Percentiles rank a stretch among this genome's conserved stretches.
Conservation (phyloP, 2,329 filamentous ascomycete species). For the Chrysoporthe puriensis region DNA sequence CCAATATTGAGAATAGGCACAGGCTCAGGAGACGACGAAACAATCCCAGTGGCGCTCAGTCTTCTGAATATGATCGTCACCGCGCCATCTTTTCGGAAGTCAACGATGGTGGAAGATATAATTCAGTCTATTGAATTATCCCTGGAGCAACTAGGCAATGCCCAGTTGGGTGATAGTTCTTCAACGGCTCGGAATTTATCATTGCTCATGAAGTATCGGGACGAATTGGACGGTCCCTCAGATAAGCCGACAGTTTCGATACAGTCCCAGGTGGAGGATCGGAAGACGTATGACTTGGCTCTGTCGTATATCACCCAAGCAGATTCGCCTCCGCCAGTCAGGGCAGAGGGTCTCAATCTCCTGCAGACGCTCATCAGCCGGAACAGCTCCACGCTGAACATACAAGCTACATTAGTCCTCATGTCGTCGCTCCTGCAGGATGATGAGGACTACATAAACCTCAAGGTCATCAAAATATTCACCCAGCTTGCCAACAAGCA, state of each 20-base stretch:
- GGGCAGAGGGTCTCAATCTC: conserved; percentile 66
- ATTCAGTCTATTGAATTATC: conserved; percentile 53
- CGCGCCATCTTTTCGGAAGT: conserved; percentile 57
- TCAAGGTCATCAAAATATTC: conserved; percentile 68
- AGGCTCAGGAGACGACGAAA: conserved; percentile 49
- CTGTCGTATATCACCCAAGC: conserved; percentile 64
- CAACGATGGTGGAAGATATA: conserved; percentile 46
- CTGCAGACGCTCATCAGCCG: conserved; percentile 60
- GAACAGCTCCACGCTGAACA: conserved; percentile 63
- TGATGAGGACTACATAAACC: conserved; percentile 72
- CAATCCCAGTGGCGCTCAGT: conserved; percentile 59
- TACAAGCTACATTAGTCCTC: conserved; percentile 66
- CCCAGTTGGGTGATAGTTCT: conserved; percentile 47
- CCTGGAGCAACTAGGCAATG: conserved; percentile 48
- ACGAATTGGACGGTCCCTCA: conserved; percentile 53
- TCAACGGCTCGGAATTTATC: conserved; percentile 60
- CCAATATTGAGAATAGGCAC: conserved; percentile 57
- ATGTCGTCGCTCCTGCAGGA: conserved; percentile 68
- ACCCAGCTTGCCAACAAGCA: conserved; percentile 64
- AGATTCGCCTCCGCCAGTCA: conserved; percentile 68
- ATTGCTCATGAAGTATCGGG: conserved; percentile 59
- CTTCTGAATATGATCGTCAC: conserved; percentile 64
- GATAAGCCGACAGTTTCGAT: conserved; percentile 45
- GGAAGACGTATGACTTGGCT: conserved; percentile 64
- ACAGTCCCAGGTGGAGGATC: conserved; percentile 59